Percentiles rank a stretch among this genome's conserved stretches.
These are phyloP conservation scores for Clavispora vitiphila DNA, from an alignment of 805 yeast species.

Conservation along the genomic window DNA sequence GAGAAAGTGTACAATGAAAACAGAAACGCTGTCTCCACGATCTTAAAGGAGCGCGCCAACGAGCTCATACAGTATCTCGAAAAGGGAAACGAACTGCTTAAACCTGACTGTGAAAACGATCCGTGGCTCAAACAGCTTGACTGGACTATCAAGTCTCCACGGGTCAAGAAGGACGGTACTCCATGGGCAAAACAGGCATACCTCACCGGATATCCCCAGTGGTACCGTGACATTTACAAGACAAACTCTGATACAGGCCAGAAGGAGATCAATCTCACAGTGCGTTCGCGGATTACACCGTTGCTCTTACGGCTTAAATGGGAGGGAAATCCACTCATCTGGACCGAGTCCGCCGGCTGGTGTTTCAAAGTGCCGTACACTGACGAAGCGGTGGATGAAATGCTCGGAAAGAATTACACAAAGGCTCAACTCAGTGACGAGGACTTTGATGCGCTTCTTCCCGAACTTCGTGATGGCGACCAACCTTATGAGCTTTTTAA, in stretches of 20 bases:
- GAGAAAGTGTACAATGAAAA: slow-evolving; percentile 63
- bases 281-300: slow-evolving; percentile 73
- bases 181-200: slow-evolving; percentile 68
- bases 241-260: slow-evolving; percentile 27
- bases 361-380: slow-evolving; percentile 60
- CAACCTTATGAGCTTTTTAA: slow-evolving; percentile 46
- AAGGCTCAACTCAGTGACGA: slow-evolving; percentile 25
- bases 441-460: slow-evolving; percentile 21
- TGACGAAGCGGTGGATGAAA: slow-evolving; percentile 23
- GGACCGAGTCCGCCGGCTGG: slow-evolving; percentile 86
- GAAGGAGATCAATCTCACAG: slow-evolving; percentile 52
- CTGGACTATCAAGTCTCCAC: slow-evolving; percentile 67
- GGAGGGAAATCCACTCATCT: slow-evolving; percentile 78
- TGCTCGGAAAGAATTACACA: slow-evolving; percentile 36
- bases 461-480: slow-evolving; percentile 20
- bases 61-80: slow-evolving; percentile 45
- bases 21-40: slow-evolving; percentile 50
- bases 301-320: slow-evolving; percentile 70
- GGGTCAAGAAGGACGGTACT: slow-evolving; percentile 61
- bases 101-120: slow-evolving; percentile 46
- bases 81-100: slow-evolving; percentile 20
- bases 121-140: slow-evolving; percentile 91
- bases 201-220: slow-evolving; percentile 86
- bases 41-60: slow-evolving; percentile 55
- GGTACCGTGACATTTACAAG: slow-evolving; percentile 68